phyloP scores from a whole-genome alignment of 768 basidiomycete species.

The Cytidiella melzeri region DNA sequence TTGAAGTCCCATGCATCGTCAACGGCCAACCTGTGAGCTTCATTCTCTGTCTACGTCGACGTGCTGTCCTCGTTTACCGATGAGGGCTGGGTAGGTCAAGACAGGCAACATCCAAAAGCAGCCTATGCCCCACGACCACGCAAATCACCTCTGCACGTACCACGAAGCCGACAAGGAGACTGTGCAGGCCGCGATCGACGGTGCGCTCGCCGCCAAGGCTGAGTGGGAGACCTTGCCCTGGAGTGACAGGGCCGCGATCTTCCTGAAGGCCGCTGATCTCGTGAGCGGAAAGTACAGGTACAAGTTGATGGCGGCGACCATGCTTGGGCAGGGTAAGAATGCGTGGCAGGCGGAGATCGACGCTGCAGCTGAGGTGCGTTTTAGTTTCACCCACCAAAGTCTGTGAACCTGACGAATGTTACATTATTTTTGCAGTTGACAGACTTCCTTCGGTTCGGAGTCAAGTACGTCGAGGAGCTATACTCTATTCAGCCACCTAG shows the following conservation, averaged over 20 bases:
- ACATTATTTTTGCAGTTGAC: slow-evolving; percentile 50
- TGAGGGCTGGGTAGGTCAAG: slow-evolving; percentile 57
- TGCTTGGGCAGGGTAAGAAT: slow-evolving; percentile 98
- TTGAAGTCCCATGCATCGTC: slow-evolving; percentile 89
- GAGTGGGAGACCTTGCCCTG: slow-evolving; percentile 95
- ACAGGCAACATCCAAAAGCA: slow-evolving; percentile 78
- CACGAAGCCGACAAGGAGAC: slow-evolving; percentile 81
- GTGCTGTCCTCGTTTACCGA: too few relatives aligned
- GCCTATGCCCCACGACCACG: slow-evolving; percentile 81
- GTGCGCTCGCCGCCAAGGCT: slow-evolving; percentile 78
- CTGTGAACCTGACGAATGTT: too few relatives aligned
- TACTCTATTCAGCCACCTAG: slow-evolving; percentile 86
- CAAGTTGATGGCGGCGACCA: slow-evolving; percentile 92
- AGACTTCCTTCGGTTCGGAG: slow-evolving; percentile 96
- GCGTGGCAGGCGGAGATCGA: slow-evolving; percentile 99
- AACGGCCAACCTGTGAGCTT: slow-evolving; percentile 75
- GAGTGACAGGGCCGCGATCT: slow-evolving; percentile 96
- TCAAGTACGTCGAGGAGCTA: slow-evolving; percentile 94
- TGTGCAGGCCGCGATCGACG: slow-evolving; percentile 75
- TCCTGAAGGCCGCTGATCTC: slow-evolving; percentile 96
- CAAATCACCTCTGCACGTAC: slow-evolving; percentile 74
- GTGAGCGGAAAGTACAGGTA: slow-evolving; percentile 94
- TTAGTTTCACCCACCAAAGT: too few relatives aligned
- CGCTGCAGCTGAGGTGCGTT: slow-evolving; percentile 88
- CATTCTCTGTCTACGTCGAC: slow-evolving; percentile 1